These are phyloP conservation scores for Fraxinus greggii DNA, from an alignment of 305 asterid genomes.

Conservation along the genomic window DNA sequence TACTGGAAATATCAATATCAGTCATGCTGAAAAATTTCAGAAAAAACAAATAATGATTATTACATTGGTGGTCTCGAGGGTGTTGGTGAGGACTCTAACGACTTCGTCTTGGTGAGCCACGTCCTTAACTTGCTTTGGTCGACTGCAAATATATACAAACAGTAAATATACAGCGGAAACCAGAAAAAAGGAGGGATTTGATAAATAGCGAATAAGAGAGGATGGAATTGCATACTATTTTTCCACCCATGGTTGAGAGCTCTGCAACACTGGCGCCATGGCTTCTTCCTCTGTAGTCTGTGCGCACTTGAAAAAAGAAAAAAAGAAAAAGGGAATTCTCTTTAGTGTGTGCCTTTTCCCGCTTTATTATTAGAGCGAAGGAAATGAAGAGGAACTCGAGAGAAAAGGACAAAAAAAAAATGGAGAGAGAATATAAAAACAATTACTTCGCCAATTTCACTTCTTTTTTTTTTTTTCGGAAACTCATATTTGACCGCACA, in stretches of 20 bases:
- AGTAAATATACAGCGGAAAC: neutral
- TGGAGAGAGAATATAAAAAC: too few species aligned
- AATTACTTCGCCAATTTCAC: too few species aligned
- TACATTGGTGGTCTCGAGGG: slow-evolving; percentile 91
- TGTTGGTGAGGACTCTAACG: slow-evolving; percentile 92
- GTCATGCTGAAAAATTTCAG: neutral
- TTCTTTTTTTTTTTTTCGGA: too few species aligned
- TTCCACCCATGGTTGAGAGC: slow-evolving; percentile 96
- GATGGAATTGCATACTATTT: slow-evolving; percentile 50
- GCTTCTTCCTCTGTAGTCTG: neutral
- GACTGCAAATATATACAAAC: slow-evolving; percentile 45
- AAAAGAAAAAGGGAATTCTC: slow-evolving; percentile 25
- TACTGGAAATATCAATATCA: neutral
- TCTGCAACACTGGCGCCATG: slow-evolving; percentile 91
- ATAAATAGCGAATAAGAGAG: neutral
- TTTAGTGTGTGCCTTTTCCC: slow-evolving; percentile 28
- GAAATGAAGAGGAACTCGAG: too few species aligned
- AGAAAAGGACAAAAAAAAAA: too few species aligned
- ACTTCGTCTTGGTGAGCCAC: slow-evolving; percentile 98
- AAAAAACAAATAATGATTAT: neutral
- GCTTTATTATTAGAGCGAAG: slow-evolving; percentile 21
- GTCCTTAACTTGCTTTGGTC: slow-evolving; percentile 92
- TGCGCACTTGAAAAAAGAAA: too few species aligned
- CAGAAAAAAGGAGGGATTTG: neutral
- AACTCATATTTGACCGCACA: too few species aligned